phyloP scores from a whole-genome alignment of 306 rosid genomes.

The Arachis hypogaea region DNA sequence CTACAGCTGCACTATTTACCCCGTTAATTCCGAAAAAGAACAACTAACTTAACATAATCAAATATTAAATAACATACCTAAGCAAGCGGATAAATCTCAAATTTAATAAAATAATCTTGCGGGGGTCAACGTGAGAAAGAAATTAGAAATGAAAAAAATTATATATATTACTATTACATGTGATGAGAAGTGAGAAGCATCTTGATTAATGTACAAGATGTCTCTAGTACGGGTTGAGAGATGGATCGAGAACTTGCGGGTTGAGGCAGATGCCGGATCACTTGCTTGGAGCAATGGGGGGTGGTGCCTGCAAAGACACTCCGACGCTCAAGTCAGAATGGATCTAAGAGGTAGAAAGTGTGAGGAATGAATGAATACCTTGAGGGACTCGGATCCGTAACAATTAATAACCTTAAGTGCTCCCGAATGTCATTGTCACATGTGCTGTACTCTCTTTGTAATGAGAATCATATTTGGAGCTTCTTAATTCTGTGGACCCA shows the following conservation, averaged over 20 bases:
- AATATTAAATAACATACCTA: too few relatives aligned
- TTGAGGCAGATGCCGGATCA: too few relatives aligned
- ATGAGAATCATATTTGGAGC: not conserved
- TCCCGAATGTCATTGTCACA: not conserved
- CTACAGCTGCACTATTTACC: not conserved
- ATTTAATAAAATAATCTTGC: not conserved
- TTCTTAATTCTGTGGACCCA: not conserved
- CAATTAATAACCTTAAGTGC: not conserved
- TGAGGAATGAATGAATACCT: too few relatives aligned
- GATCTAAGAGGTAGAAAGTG: too few relatives aligned
- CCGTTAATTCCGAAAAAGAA: not conserved
- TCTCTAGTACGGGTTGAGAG: too few relatives aligned
- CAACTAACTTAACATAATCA: not conserved
- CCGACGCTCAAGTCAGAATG: too few relatives aligned
- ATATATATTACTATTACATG: not conserved
- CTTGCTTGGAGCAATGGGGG: too few relatives aligned
- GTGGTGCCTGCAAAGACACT: too few relatives aligned
- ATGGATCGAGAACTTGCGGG: too few relatives aligned
- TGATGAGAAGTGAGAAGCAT: constrained; percentile 1
- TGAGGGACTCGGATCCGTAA: too few relatives aligned
- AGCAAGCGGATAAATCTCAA: not conserved
- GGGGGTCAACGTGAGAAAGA: not conserved
- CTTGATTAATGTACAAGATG: not conserved
- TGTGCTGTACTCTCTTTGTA: not conserved
- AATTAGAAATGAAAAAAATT: not conserved